Base-by-base conservation (phyloP, 306 rosid species). In the Parietaria judaica region DNA sequence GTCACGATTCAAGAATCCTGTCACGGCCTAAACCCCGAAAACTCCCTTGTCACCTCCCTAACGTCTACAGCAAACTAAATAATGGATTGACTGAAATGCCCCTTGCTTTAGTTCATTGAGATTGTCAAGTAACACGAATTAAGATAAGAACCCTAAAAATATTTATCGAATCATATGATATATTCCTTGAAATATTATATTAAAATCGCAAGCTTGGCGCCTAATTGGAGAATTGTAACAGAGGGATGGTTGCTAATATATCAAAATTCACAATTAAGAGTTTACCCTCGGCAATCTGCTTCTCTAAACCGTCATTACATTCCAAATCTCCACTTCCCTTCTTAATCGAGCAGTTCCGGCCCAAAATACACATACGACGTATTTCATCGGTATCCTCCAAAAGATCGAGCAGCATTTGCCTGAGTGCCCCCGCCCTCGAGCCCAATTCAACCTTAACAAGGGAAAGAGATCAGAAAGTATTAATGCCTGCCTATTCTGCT, bases 391-490 rank as follows among this genome's bases (percentile, higher is more conserved):
- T 88, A 60, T 94, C 97, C 76, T 94, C 97, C 66, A 94, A 67
- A 70, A 94, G 97, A 84, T 94, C 99, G 58, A 94, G 85, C 69
- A 94, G 68, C 95, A 94, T 81, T 78, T 94, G 99, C 70, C 90
- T 83, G 76, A 94, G 94, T 61, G 91, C 87, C 68, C 97, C 99
- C 13, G 99, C 94, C 72, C 90, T 83, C 3, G 99, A 94, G 63
- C 85, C 97, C 78, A 94, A 76, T 76, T 94, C 99, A 79, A 94
- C 99, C 99, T 94, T 77, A 4, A 51, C 48, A 73, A 43, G 1
- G 48, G 65, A 76, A 34, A 66, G 43, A 64, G 16, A 23, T 23
- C 31, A 23, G 31, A 11, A 50, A 62, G 41, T 64, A 71, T 63
- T 49, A 39, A 36, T 55, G 57, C 45, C 14, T 56, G 16, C 49